Conservation (phyloP, 176 grass and related monocot genomes). For the Oryza nivara region DNA sequence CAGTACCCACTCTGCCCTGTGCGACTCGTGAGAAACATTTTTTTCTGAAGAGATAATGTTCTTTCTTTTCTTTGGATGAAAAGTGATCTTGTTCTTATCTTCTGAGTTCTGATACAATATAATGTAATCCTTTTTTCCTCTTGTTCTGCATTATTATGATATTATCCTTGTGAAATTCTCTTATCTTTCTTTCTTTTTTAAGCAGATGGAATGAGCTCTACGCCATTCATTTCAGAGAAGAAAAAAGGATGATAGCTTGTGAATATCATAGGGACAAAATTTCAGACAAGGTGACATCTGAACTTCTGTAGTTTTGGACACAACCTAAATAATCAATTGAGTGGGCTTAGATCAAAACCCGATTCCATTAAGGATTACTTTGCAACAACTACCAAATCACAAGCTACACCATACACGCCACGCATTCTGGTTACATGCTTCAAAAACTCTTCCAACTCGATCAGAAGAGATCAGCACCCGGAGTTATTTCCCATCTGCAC, state of each 20-base stretch:
- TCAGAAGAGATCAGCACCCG: constrained; percentile 15
- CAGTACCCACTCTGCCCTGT: background rate
- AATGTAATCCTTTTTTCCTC: background rate
- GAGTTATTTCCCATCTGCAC: constrained; percentile 14
- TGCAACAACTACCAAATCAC: background rate
- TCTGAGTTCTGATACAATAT: too few species aligned
- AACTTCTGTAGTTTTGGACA: background rate
- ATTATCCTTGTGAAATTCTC: background rate
- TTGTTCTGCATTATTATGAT: background rate
- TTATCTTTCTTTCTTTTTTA: background rate
- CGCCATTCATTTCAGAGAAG: background rate
- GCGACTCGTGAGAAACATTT: background rate
- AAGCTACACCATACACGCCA: constrained; percentile 6
- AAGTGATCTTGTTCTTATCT: background rate
- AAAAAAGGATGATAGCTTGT: background rate
- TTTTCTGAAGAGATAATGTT: background rate
- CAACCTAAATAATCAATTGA: background rate
- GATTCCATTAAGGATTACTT: background rate
- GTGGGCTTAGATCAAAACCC: background rate
- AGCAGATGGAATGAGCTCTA: background rate
- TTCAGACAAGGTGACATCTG: background rate
- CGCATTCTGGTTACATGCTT: constrained; percentile 9
- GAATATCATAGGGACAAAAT: background rate
- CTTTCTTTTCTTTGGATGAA: too few species aligned
- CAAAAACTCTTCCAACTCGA: constrained; percentile 44